These are phyloP conservation scores for Annulohypoxylon bovei DNA, from an alignment of 495 filamentous ascomycete genomes.

Conservation along the genomic window DNA sequence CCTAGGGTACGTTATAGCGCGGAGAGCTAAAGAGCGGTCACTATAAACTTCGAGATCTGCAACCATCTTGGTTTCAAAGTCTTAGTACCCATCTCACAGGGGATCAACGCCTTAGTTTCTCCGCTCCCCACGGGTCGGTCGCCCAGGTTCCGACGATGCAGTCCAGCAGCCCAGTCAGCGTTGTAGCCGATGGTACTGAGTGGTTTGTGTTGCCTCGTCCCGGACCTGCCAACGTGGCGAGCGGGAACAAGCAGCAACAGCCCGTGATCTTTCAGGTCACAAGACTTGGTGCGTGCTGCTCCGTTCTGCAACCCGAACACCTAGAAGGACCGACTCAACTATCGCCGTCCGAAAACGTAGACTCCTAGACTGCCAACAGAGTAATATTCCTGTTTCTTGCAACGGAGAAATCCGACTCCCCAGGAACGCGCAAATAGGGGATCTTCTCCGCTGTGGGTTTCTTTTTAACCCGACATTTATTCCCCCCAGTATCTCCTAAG, in stretches of 20 bases:
- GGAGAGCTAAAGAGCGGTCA: conserved; percentile 33
- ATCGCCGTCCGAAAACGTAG: conserved; percentile 33
- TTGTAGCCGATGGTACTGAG: conserved; percentile 42
- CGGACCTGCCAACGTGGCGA: conserved; percentile 35
- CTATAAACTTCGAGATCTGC: conserved; percentile 37
- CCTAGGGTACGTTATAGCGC: neutral
- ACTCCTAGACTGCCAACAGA: conserved; percentile 9
- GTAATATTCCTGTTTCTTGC: conserved; percentile 3
- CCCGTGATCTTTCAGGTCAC: conserved; percentile 36
- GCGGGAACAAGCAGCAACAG: conserved; percentile 23
- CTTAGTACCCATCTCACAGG: conserved; percentile 30
- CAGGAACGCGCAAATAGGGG: conserved; percentile 22
- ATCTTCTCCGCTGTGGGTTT: conserved; percentile 14
- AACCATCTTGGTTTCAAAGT: conserved; percentile 40
- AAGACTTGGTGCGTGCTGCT: conserved; percentile 31
- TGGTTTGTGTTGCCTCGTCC: conserved; percentile 37
- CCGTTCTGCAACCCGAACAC: conserved; percentile 35
- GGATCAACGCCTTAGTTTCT: conserved; percentile 10
- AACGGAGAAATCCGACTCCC: conserved; percentile 5
- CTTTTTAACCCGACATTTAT: conserved; percentile 2
- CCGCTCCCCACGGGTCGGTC: conserved; percentile 34
- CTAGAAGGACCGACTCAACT: conserved; percentile 44
- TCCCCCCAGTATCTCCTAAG: conserved; percentile 2
- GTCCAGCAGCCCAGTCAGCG: conserved; percentile 42
- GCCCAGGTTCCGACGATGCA: conserved; percentile 40